Conservation (phyloP, 208 protist genomes). For the Crithidia mellificae region DNA sequence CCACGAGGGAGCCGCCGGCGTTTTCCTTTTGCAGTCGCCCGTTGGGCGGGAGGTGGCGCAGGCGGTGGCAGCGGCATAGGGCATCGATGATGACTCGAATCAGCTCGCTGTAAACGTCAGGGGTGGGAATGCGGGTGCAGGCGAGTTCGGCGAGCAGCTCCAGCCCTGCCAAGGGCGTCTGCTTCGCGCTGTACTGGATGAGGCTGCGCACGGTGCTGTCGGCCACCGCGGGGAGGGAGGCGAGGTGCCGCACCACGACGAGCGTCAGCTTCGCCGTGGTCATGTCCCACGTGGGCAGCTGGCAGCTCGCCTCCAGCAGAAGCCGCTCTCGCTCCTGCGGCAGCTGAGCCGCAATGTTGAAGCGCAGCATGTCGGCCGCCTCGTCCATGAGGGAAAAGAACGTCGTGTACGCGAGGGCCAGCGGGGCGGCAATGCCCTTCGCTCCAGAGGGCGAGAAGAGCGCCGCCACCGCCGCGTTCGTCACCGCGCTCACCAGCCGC, state of each 20-base stretch:
- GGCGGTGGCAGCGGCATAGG: slow-evolving; percentile 66
- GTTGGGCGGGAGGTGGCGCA: slow-evolving; percentile 84
- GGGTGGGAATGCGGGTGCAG: slow-evolving; percentile 70
- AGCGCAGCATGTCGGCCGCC: slow-evolving; percentile 58
- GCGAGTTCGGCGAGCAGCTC: slow-evolving; percentile 79
- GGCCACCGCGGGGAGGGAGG: slow-evolving; percentile 56
- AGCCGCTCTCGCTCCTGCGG: slow-evolving; percentile 36
- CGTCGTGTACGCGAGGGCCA: slow-evolving; percentile 46
- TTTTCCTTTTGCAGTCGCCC: slow-evolving; percentile 56
- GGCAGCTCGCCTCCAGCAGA: slow-evolving; percentile 59
- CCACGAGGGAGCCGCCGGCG: slow-evolving; percentile 25
- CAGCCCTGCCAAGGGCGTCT: slow-evolving; percentile 61
- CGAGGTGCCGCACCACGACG: slow-evolving; percentile 77
- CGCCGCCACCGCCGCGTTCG: slow-evolving; percentile 41
- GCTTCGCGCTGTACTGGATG: slow-evolving; percentile 55
- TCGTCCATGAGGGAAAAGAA: slow-evolving; percentile 78
- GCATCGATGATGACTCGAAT: slow-evolving; percentile 59
- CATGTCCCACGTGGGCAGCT: slow-evolving; percentile 59
- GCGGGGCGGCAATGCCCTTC: slow-evolving; percentile 33
- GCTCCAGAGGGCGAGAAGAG: slow-evolving; percentile 48
- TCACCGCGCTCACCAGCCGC: slow-evolving; percentile 53
- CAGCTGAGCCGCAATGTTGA: slow-evolving; percentile 69
- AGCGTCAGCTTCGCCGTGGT: slow-evolving; percentile 65
- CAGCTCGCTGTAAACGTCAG: slow-evolving; percentile 67
- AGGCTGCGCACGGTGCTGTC: slow-evolving; percentile 60